These are phyloP conservation scores for Hymenoscyphus fructigenus DNA, from an alignment of 2,329 filamentous ascomycete genomes.

Conservation along the genomic window DNA sequence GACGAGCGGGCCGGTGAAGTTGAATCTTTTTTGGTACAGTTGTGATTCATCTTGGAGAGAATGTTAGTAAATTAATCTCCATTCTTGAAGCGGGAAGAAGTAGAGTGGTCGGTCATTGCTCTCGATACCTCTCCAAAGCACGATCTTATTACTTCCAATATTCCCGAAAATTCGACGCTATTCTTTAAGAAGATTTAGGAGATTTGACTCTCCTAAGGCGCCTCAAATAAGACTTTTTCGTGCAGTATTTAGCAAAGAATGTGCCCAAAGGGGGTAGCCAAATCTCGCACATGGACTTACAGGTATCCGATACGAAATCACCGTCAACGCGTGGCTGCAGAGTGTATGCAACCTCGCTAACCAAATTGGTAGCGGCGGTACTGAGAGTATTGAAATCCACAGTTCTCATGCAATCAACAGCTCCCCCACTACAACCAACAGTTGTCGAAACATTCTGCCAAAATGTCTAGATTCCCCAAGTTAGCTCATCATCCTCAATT, in stretches of 20 bases:
- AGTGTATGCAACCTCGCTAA: conserved; percentile 35
- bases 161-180: too few relatives aligned
- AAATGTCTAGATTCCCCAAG: conserved; percentile 19
- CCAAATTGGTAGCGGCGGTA: conserved; percentile 31
- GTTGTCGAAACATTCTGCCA: conserved; percentile 37
- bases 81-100: not conserved
- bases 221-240: not conserved
- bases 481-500: too few relatives aligned
- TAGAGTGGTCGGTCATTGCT: not conserved
- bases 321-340: conserved; percentile 41
- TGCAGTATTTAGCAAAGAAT: too few relatives aligned
- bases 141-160: too few relatives aligned
- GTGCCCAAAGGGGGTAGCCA: not conserved
- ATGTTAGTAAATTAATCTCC: not conserved
- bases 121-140: too few relatives aligned
- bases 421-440: conserved; percentile 36
- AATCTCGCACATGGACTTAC: conserved; percentile 8
- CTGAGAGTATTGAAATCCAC: conserved; percentile 36
- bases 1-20: conserved; percentile 39
- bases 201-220: too few relatives aligned
- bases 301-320: conserved; percentile 39
- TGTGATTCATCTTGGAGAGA: conserved; percentile 35
- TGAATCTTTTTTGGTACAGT: conserved; percentile 40
- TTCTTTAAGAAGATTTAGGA: too few relatives aligned
- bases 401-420: conserved; percentile 35